A percentile compares a stretch with the other conserved stretches of the same genome.
These are phyloP conservation scores for Ambrosiella xylebori DNA, from an alignment of 2,329 filamentous ascomycete species.

Conservation along the genomic window DNA sequence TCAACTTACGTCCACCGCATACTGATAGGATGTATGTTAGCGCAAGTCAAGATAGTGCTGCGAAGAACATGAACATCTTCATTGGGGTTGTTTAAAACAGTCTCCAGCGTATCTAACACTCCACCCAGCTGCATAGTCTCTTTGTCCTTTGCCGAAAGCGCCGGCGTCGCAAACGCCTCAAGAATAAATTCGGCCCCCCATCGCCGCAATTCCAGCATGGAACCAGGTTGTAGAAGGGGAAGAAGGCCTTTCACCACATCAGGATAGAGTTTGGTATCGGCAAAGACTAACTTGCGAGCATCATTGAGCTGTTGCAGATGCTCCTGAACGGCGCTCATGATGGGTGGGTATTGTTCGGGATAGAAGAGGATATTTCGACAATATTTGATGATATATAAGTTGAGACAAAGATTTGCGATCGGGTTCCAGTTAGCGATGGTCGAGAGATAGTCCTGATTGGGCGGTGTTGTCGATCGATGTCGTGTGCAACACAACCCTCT, in stretches of 20 bases:
- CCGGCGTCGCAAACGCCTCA: constrained; percentile 89
- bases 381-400: neutral
- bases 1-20: constrained; percentile 82
- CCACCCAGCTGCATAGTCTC: constrained; percentile 52
- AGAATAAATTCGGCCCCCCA: constrained; percentile 95
- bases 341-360: neutral
- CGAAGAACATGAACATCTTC: constrained; percentile 70
- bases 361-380: neutral
- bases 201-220: constrained; percentile 67
- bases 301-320: constrained; percentile 78
- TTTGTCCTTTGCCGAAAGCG: constrained; percentile 60
- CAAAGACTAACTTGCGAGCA: constrained; percentile 75
- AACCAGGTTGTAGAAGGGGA: constrained; percentile 66
- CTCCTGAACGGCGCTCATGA: constrained; percentile 40
- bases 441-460: neutral
- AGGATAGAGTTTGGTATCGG: constrained; percentile 73
- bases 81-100: constrained; percentile 50
- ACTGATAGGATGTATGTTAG: constrained; percentile 83
- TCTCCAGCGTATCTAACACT: constrained; percentile 60
- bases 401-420: neutral
- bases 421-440: neutral
- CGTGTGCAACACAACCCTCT: neutral
- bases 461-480: neutral
- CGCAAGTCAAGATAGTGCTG: constrained; percentile 70
- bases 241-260: constrained; percentile 84